A percentile compares a stretch with the other conserved stretches of the same genome.
Evolutionary conservation across 352 stramenopile species (phyloP).

Genomic region (Globisporangium cystogenes): DNA sequence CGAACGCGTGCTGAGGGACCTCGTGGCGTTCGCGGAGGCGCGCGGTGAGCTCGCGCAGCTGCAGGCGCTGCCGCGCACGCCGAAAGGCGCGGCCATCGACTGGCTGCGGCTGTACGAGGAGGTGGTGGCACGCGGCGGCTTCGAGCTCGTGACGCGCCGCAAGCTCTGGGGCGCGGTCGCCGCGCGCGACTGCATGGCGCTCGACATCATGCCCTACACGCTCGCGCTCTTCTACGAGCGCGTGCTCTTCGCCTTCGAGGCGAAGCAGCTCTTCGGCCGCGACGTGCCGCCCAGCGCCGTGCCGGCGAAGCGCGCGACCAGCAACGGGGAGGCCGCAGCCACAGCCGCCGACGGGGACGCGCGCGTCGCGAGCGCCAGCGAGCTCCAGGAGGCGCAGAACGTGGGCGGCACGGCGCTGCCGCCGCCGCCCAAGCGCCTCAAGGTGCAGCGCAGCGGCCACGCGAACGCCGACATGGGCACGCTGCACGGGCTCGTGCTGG

Average conservation of each 20-base stretch:
- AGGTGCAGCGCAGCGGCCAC: conserved; percentile 35
- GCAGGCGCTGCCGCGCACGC: conserved; percentile 45
- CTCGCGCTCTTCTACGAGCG: conserved; percentile 56
- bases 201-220: conserved; percentile 62
- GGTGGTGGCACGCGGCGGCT: conserved; percentile 62
- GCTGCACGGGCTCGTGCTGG: conserved; percentile 64
- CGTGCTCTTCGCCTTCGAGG: conserved; percentile 56
- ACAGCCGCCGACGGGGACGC: conserved; percentile 13
- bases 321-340: background rate
- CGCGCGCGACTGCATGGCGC: conserved; percentile 35
- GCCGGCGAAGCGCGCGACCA: conserved; percentile 10
- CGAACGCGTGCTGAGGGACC: conserved; percentile 53
- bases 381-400: conserved; percentile 64
- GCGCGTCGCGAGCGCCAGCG: conserved; percentile 46
- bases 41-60: conserved; percentile 39
- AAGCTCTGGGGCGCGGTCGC: conserved; percentile 52
- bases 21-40: conserved; percentile 45
- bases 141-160: conserved; percentile 36
- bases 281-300: conserved; percentile 27
- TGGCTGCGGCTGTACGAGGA: conserved; percentile 81
- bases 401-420: conserved; percentile 58
- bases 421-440: conserved; percentile 55
- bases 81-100: conserved; percentile 49
- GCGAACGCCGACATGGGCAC: conserved; percentile 45
- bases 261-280: conserved; percentile 72